Base-by-base conservation (phyloP, 495 filamentous ascomycete species). In the Podospora bellae-mahoneyi region DNA sequence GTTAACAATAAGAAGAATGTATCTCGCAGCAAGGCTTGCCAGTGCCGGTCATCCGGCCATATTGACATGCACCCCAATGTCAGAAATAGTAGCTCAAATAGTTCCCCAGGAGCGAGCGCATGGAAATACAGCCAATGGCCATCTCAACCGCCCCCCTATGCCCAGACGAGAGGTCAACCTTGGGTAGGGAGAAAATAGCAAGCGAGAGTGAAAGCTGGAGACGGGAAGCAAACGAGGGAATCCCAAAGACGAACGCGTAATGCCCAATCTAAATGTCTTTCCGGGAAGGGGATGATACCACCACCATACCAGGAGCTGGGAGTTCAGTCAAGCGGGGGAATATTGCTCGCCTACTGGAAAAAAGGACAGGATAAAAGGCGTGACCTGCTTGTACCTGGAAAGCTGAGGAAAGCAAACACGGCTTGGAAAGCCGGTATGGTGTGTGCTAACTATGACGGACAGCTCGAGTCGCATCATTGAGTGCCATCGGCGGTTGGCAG, bases 211-310 rank as follows among this genome's bases (percentile, higher is more conserved):
- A 63, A 63, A 63, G 60, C 67, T 19, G 16, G 16, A 64, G 63
- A 62, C 69, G 69, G 70, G 62, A 75, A 48, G 65, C 69, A 19
- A 67, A 13, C 69, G 13, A 58, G 55, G 18, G 68, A 28, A 32
- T 64, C 66, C 56, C 56, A 66, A 71, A 44, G 68, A 66, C 65
- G 70, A 76, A 75, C 74, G 70, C 76, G 76, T 76, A 78, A 76
- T 71, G 68, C 60, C 55, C 73, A 78, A 78, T 78, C 60, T 76
- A 76, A 70, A 54, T 57, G 64, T 57, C 68, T 69, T 76, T 68
- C 63, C 64, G 27, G 67, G 64, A 60, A 66, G 64, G 66, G 64
- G 65, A 59, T 64, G 64, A 75, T 28, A 39, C 63, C 66, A 58
- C 66, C 27, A 28, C 59, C 62, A 62, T 71, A 66, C 72, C 69